Evolutionary conservation across 2,329 filamentous ascomycete genomes (phyloP), one percentile per base, ranked within the genome.

Genomic region (Annulohypoxylon truncatum): DNA sequence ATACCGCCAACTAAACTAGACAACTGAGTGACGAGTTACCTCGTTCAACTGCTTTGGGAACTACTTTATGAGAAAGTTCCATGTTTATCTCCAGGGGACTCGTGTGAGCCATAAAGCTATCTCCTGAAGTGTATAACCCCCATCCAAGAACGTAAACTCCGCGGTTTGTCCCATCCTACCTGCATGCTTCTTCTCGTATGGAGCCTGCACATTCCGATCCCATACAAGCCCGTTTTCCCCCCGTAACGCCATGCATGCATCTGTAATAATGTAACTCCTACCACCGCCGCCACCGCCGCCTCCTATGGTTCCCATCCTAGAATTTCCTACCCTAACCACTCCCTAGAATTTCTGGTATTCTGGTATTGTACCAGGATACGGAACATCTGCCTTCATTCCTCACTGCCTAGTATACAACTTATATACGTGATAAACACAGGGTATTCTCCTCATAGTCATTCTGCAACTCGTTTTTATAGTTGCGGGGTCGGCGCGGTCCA

Each of bases 161-260:
- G 61, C 55, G 67, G 47, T 66, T 60, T 60, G 63, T 42, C 60
- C 67, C 59, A 31, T 67, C 53, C 58, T 61, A 58, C 56, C 26
- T 68, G 57, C 61, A 67, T 53, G 35, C 51, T 57, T 61, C 60
- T 56, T 58, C 63, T 33, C 44, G 40, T 56, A 38, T 60, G 53
- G 47, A 60, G 44, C 53, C 61, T 60, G 56, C 63, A 60, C 24
- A 31, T 54, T 61, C 62, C 57, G 31, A 55, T 61, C 52, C 68
- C 44, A 61, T 60, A 58, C 65, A 42, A 64, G 61, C 61, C 59
- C 38, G 38, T 24, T 58, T 64, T 70, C 60, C 67, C 61, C 72
- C 71, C 71, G 54, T 47, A 75, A 75, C 73, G 72, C 73, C 73
- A 53, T 68, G 60, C 73, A 74, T 75, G 73, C 71, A 73, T 62